Base-by-base conservation (phyloP, 306 rosid species). In the Casuarina equisetifolia region DNA sequence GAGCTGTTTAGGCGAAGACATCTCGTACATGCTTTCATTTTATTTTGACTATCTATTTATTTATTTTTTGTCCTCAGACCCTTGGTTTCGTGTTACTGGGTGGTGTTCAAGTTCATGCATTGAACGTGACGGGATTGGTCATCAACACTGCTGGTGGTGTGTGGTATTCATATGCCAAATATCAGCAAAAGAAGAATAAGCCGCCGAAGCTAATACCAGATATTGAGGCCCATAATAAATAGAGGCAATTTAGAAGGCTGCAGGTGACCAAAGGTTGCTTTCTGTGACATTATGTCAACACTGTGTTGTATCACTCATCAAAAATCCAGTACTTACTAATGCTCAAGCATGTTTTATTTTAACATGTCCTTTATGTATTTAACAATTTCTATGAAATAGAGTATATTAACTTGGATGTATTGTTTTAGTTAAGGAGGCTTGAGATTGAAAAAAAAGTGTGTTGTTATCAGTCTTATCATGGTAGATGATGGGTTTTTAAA, bases 121-220 rank as follows among this genome's bases (percentile, higher is more conserved):
- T 92, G 82, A 95, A 95, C 25, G 97, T 95, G 84, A 77, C 81
- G 40, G 99, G 99, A 62, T 85, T 95, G 87, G 90, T 86, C 64
- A 91, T 95, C 91, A 95, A 95, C 86, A 88, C 96, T 46, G 90
- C 94, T 20, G 99, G 99, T 45, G 99, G 99, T 40, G 86, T 92
- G 70, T 91, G 99, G 98, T 95, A 92, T 82, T 91, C 98, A 25
- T 88, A 73, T 72, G 98, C 99, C 77, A 95, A 95, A 74, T 95
- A 88, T 87, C 91, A 81, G 76, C 91, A 92, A 83, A 92, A 79
- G 84, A 91, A 19, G 85, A 87, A 82, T 84, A 89, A 87, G 85
- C 59, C 89, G 40, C 75, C 84, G 5, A 92, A 83, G 81, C 69
- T 53, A 74, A 79, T 79, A 16, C 35, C 90, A 51, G 96, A 90